A percentile compares a stretch with the other conserved stretches of the same genome.
Evolutionary conservation across 1,284 basidiomycete genomes (phyloP).

Genomic region (Phellopilus nigrolimitatus): DNA sequence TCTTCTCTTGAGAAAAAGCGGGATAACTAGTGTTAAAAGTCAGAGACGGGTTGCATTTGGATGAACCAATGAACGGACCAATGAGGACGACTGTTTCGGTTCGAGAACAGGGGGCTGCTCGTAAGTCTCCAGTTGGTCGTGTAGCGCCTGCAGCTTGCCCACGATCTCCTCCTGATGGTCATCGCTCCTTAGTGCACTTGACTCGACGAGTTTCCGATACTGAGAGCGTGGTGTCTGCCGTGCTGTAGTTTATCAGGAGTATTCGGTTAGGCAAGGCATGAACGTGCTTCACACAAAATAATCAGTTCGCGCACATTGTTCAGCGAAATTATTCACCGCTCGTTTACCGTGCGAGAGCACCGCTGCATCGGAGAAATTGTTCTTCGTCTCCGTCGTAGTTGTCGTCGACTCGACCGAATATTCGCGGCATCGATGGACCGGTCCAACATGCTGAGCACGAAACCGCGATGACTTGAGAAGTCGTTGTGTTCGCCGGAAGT

Average conservation of each 20-base stretch:
- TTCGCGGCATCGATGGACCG: neutral
- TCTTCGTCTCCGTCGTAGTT: neutral
- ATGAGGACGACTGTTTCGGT: conserved; percentile 35
- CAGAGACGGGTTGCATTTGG: neutral
- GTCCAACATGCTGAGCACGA: neutral
- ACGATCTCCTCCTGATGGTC: conserved; percentile 84
- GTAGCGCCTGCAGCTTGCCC: conserved; percentile 73
- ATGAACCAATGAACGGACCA: conserved; percentile 34
- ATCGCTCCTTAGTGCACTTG: conserved; percentile 74
- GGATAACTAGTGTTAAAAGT: conserved; percentile 43
- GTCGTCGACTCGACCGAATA: conserved; percentile 14
- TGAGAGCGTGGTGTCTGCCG: conserved; percentile 51
- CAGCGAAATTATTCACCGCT: conserved; percentile 4
- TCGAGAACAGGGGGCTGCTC: conserved; percentile 59
- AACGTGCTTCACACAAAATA: neutral
- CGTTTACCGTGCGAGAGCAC: neutral
- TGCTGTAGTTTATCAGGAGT: neutral
- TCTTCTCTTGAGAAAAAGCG: conserved; percentile 54
- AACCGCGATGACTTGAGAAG: neutral
- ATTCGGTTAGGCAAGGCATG: neutral
- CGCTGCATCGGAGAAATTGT: neutral
- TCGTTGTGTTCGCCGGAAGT: neutral
- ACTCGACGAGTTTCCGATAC: conserved; percentile 72
- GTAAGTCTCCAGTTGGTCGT: conserved; percentile 72
- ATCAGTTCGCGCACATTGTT: conserved; percentile 10